These are phyloP conservation scores for Coniochaeta sp. DNA, from an alignment of 2,329 filamentous ascomycete genomes.

Conservation along the genomic window DNA sequence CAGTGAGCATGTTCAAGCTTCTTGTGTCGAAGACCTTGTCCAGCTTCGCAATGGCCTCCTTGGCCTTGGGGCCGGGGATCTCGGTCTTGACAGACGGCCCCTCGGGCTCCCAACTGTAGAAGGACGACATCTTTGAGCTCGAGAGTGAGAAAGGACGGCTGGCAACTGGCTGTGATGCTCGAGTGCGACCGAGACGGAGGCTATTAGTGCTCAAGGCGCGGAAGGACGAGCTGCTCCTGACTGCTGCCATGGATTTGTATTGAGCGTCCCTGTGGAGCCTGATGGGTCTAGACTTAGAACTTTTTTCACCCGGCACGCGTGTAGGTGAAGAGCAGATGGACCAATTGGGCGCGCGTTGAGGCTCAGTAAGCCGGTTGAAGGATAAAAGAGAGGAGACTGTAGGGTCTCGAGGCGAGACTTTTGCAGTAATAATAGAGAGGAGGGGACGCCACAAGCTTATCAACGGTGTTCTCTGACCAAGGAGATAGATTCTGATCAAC, in stretches of 20 bases:
- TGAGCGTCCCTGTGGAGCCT: too few relatives aligned
- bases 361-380: too few relatives aligned
- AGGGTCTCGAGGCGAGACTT: background rate
- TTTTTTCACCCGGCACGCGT: too few relatives aligned
- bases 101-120: constrained; percentile 36
- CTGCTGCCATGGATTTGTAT: constrained; percentile 3
- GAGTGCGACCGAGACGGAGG: constrained; percentile 6
- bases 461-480: background rate
- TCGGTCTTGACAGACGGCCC: constrained; percentile 45
- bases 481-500: background rate
- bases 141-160: constrained; percentile 17
- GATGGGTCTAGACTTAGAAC: too few relatives aligned
- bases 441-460: constrained; percentile 4
- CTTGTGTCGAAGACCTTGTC: constrained; percentile 78
- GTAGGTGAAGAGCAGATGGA: too few relatives aligned
- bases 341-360: too few relatives aligned
- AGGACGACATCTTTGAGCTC: constrained; percentile 16
- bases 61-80: constrained; percentile 71
- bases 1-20: constrained; percentile 74
- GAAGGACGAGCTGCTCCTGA: constrained; percentile 5
- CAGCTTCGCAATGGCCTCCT: constrained; percentile 61
- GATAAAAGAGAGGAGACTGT: too few relatives aligned
- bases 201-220: constrained; percentile 1
- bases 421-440: background rate
- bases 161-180: constrained; percentile 5